Evolutionary conservation across 2,329 filamentous ascomycete genomes (phyloP), one percentile per base, ranked within the genome.

Genomic region (Paramyrothecium sp.): DNA sequence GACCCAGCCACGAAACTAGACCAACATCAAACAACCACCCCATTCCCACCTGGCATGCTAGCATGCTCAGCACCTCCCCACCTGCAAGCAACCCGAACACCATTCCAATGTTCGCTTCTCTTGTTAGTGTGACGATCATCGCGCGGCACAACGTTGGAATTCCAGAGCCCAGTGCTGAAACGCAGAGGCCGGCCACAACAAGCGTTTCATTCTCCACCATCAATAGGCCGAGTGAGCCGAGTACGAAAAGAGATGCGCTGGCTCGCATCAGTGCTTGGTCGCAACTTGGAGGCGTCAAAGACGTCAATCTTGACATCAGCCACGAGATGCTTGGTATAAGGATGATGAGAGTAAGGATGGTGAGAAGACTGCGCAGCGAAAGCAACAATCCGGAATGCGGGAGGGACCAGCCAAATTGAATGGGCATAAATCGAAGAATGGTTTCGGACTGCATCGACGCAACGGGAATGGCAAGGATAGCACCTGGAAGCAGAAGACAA

Each of bases 341-440:
- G n/a, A 65, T 16, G 30, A 65, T 59, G 12, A 69, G 21, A 1
- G 64, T 65, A 19, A 64, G 8, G 23, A 69, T 57, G 7, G 62
- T 67, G 41, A 58, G 53, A 3, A 63, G 53, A 34, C 60, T 67
- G 53, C 56, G 60, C 30, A 67, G 50, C 19, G 66, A 64, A 13
- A 68, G 44, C 46, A 69, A 59, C 3, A 68, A 56, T n/a, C 60
- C 51, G 5, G 66, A 67, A 10, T 51, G 56, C 4, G 57, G 30
- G 4, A 68, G 59, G 10, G 57, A 48, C 67, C 64, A 65, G 30
- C 57, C 38, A 58, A 69, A 69, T n/a, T 62, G 62, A 26, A 68
- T 52, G 7, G 63, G 64, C 65, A 69, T 65, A 17, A 69, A 30
- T 7, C 64, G 65, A 20, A 65, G 47, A 16, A 65, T 34, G n/a